Evolutionary conservation across 306 rosid genomes (phyloP).

Genomic region (Notholithocarpus densiflorus): DNA sequence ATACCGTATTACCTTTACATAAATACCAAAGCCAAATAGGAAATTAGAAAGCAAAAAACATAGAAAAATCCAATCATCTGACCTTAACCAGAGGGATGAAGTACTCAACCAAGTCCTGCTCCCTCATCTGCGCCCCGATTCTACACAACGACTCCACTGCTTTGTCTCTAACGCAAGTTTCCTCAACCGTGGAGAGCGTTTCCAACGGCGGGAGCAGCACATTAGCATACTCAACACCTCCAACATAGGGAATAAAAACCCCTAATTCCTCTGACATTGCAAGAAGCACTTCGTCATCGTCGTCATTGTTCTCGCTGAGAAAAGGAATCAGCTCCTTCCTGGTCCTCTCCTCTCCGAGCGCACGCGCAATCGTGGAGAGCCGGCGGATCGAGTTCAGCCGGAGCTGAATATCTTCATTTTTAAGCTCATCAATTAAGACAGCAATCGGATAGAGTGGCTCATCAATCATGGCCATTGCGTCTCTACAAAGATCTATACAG

Average conservation of each 20-base stretch:
- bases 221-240: slow-evolving; percentile 85
- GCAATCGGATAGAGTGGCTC: slow-evolving; percentile 95
- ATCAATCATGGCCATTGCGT: slow-evolving; percentile 71
- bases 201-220: slow-evolving; percentile 83
- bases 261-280: slow-evolving; percentile 97
- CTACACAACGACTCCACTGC: slow-evolving; percentile 88
- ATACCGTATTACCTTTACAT: too few relatives aligned
- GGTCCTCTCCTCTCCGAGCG: slow-evolving; percentile 92
- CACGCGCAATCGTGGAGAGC: slow-evolving; percentile 94
- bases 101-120: slow-evolving; percentile 75
- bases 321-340: slow-evolving; percentile 95
- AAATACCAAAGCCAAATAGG: background rate
- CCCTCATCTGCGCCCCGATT: slow-evolving; percentile 93
- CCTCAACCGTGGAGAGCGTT: slow-evolving; percentile 90
- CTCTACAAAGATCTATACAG: slow-evolving; percentile 28
- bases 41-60: background rate
- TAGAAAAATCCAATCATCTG: background rate
- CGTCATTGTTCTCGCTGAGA: slow-evolving; percentile 88
- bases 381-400: slow-evolving; percentile 90
- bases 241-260: slow-evolving; percentile 89
- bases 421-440: slow-evolving; percentile 91
- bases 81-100: slow-evolving; percentile 95
- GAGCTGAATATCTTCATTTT: slow-evolving; percentile 92
- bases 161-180: slow-evolving; percentile 95
- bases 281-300: slow-evolving; percentile 94